These are phyloP conservation scores for Chaetomiaceae sp. DNA, from an alignment of 2,329 filamentous ascomycete genomes.

Conservation along the genomic window DNA sequence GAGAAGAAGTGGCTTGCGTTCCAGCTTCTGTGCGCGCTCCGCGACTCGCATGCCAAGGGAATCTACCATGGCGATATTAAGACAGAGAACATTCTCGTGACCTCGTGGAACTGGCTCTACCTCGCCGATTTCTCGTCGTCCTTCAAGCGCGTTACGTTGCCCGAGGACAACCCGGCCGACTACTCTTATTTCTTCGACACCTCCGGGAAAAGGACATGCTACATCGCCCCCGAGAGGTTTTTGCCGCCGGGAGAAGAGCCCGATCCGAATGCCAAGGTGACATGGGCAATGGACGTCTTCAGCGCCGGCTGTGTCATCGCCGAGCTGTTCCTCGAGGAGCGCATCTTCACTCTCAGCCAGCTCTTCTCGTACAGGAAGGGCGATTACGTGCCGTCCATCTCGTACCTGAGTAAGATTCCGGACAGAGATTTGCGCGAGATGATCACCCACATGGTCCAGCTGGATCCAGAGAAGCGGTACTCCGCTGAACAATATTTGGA, in stretches of 20 bases:
- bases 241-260: constrained; percentile 62
- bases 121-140: constrained; percentile 94
- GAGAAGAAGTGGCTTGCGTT: constrained; percentile 99
- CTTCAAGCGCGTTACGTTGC: constrained; percentile 89
- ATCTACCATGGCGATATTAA: constrained; percentile 98
- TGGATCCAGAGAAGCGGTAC: constrained; percentile 86
- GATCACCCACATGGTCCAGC: constrained; percentile 91
- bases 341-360: constrained; percentile 96
- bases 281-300: constrained; percentile 98
- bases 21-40: constrained; percentile 83
- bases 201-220: constrained; percentile 85
- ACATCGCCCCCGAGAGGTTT: constrained; percentile 91
- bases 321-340: constrained; percentile 88
- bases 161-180: constrained; percentile 93
- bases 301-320: constrained; percentile 95
- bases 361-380: constrained; percentile 89
- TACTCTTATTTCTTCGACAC: constrained; percentile 98
- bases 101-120: constrained; percentile 99
- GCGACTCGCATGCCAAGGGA: constrained; percentile 83
- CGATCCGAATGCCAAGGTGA: constrained; percentile 53
- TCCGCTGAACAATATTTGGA: constrained; percentile 90
- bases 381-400: constrained; percentile 82
- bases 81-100: constrained; percentile 93
- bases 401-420: constrained; percentile 77
- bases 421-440: constrained; percentile 82